A percentile compares a stretch with the other conserved stretches of the same genome.
phyloP scores from a whole-genome alignment of 768 basidiomycete genomes.

The Leccinum longicurvipes region DNA sequence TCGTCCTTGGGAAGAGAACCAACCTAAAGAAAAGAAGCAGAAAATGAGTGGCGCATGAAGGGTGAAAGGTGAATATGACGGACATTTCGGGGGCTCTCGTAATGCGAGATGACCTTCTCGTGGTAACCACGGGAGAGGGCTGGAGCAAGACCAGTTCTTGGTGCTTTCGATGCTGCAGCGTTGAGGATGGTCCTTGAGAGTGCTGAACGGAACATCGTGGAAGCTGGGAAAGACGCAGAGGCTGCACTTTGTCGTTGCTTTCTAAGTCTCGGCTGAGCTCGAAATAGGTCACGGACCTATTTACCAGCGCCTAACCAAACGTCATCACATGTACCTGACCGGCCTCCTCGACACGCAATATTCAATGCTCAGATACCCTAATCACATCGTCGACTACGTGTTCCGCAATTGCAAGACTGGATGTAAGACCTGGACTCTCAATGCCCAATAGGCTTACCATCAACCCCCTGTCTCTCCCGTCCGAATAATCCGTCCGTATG shows the following conservation, averaged over 20 bases:
- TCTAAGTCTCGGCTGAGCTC: conserved; percentile 22
- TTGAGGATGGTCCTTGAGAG: conserved; percentile 49
- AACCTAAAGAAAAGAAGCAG: conserved; percentile 51
- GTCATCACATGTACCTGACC: no score
- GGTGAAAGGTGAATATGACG: conserved; percentile 39
- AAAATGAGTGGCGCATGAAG: conserved; percentile 51
- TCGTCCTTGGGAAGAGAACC: conserved; percentile 94
- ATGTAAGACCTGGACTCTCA: conserved; percentile 90
- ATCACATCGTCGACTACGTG: conserved; percentile 62
- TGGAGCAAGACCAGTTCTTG: conserved; percentile 44
- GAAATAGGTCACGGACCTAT: conserved; percentile 10
- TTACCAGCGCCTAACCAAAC: background rate
- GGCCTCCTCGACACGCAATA: no score
- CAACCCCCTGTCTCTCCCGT: conserved; percentile 27
- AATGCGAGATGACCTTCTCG: conserved; percentile 96
- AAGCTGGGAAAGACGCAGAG: conserved; percentile 21
- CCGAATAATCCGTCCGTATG: conserved; percentile 61
- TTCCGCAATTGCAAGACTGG: conserved; percentile 84
- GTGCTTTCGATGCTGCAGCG: conserved; percentile 40
- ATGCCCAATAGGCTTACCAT: conserved; percentile 90
- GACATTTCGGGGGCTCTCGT: conserved; percentile 96
- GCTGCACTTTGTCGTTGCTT: conserved; percentile 3
- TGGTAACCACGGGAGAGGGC: conserved; percentile 74
- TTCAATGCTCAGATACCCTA: background rate
- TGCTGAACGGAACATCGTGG: conserved; percentile 70